Base-by-base conservation (phyloP, 2,329 filamentous ascomycete species). In the Chrysoporthe cubensis region DNA sequence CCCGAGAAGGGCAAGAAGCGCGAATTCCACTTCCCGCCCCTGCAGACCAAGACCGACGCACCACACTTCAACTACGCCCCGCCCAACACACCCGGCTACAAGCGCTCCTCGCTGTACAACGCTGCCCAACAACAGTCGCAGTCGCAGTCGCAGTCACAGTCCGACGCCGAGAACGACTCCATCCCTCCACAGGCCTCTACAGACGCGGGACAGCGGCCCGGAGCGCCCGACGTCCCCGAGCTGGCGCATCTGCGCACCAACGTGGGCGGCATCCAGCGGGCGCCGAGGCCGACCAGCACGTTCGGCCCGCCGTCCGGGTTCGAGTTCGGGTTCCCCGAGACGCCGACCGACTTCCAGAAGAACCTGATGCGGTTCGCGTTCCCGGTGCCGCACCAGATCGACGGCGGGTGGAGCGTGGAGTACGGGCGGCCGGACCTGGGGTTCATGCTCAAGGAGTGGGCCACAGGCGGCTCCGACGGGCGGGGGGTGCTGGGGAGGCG, bases 291-390 rank as follows among this genome's bases (percentile, higher is more conserved):
- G 0, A 86, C 83, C 0, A 87, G 84, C 59, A 87, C 85, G 2
- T 86, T 88, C 69, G 86, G 86, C 13, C 85, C 86, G 16, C 86
- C 86, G 0, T 85, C 84, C 0, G 87, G 86, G n/a, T 91, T 92
- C 74, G 89, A 92, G 73, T 92, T 92, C 75, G 93, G 93, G 21
- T 96, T 96, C 79, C 91, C 92, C 0, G 87, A 88, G 69, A 94
- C 93, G 37, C 93, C 94, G 8, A 94, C 92, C 0, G 90, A 94
- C 73, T 93, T 96, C 78, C 93, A 96, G 76, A 95, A 94, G 83
- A 93, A 88, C 73, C 82, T 96, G 62, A 95, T 97, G 89, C 91
- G 93, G 18, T 97, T 96, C 76, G 94, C 94, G 0, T 97, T 96
- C 76, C 87, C 94, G 0, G 82, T 88, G 46, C 85, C 87, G 43